Base-by-base conservation (phyloP, 2,329 filamentous ascomycete genomes). In the Calonectria pseudoreteaudii region DNA sequence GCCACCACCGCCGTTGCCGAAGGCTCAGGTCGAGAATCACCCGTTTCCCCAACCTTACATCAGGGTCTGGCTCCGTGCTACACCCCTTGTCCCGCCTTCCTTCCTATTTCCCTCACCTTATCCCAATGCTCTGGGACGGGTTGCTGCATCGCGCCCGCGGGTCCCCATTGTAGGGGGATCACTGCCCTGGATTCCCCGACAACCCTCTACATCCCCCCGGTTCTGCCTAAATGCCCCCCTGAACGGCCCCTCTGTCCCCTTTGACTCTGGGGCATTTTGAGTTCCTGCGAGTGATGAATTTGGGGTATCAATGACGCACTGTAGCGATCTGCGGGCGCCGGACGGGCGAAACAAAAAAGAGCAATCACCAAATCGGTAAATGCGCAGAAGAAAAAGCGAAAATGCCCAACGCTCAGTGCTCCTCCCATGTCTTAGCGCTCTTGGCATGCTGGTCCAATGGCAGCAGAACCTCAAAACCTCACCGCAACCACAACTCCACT, bases 91-190 rank as follows among this genome's bases (percentile, higher is more conserved):
- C 68, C 60, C 18, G n/a, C 16, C 47, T 67, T 56, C 47, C 23
- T 66, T 71, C 71, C 68, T 60, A 36, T 56, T 69, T 74, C 66
- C 68, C 65, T 70, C 73, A 72, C 73, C 73, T 68, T 69, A 66
- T 69, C 65, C 71, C 76, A 72, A 68, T 16, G 67, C 68, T 73
- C 75, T 72, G 31, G 70, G 66, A 76, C 62, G 66, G 62, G 65
- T 50, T 78, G 68, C 70, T 34, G 58, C 73, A 68, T 75, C 38
- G 60, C 41, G 41, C 50, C 68, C 68, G 56, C 65, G 56, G 70
- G 58, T 58, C 58, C 50, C 67, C 53, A 38, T 41, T 60, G 56
- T n/a, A 34, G 38, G 58, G 41, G 67, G 41, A 30, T 41, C 64
- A 64, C 44, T 60, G 65, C 66, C 68, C 74, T 68, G 67, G 66